Conservation (phyloP, 169 alveolate species). For the Plasmodium cynomolgi region DNA sequence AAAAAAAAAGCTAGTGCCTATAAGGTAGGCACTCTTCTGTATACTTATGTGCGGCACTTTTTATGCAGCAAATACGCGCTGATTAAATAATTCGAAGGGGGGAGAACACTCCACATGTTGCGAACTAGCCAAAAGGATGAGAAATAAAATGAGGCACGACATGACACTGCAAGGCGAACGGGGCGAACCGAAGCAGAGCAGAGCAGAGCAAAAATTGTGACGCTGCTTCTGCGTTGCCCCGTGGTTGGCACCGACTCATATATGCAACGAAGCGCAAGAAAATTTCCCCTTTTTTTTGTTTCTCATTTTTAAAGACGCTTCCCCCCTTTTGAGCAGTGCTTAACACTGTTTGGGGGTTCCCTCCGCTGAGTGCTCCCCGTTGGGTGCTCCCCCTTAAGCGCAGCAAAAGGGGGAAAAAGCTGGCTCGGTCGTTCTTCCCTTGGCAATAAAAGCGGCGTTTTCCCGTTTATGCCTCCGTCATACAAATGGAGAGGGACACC, state of each 20-base stretch:
- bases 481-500: background rate
- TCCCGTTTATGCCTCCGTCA: background rate
- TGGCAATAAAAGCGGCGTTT: background rate
- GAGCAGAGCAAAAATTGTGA: background rate
- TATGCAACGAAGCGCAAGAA: background rate
- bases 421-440: background rate
- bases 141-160: background rate
- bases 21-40: background rate
- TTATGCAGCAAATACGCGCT: background rate
- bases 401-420: background rate
- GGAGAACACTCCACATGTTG: background rate
- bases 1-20: background rate
- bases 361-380: background rate
- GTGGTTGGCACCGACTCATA: background rate
- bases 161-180: background rate
- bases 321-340: background rate
- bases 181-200: background rate
- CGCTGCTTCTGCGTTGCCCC: background rate
- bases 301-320: background rate
- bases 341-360: background rate
- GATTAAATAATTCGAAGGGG: background rate
- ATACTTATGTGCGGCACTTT: background rate
- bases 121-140: background rate
- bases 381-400: background rate
- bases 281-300: background rate